phyloP scores from a whole-genome alignment of 495 filamentous ascomycete genomes.

The Tuber magnatum region DNA sequence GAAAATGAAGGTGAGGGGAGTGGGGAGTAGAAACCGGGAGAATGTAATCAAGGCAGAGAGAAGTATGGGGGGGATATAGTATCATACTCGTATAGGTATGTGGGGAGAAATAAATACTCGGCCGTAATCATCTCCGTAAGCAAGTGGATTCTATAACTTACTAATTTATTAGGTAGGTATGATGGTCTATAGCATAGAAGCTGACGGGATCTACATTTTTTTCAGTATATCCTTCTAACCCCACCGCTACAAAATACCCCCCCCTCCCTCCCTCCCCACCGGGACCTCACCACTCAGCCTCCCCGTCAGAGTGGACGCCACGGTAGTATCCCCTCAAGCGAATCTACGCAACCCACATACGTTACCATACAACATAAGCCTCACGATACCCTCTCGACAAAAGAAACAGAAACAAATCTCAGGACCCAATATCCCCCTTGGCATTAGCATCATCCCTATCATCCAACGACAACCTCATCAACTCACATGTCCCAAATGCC shows the following conservation, averaged over 20 bases:
- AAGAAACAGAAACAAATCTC: not conserved
- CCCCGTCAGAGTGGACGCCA: not conserved
- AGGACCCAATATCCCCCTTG: not conserved
- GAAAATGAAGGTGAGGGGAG: no score
- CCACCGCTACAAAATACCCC: not conserved
- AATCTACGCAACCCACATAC: not conserved
- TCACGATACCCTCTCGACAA: not conserved
- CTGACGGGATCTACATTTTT: not conserved
- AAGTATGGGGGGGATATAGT: not conserved
- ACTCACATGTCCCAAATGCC: not conserved
- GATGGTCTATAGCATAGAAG: not conserved
- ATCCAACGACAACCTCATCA: not conserved
- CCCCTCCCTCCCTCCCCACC: not conserved
- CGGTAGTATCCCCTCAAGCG: not conserved
- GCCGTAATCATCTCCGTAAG: not conserved
- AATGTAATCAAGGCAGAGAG: not conserved
- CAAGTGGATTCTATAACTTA: not conserved
- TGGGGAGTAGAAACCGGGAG: not conserved
- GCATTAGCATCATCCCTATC: not conserved
- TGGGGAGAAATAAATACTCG: not conserved
- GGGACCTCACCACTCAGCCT: not conserved
- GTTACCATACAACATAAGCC: not conserved
- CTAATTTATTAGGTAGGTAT: not conserved
- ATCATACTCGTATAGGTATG: no score
- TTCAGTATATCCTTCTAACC: not conserved